Conservation (phyloP, 2,329 filamentous ascomycete species). For the Beauveria scarabaeidicola region DNA sequence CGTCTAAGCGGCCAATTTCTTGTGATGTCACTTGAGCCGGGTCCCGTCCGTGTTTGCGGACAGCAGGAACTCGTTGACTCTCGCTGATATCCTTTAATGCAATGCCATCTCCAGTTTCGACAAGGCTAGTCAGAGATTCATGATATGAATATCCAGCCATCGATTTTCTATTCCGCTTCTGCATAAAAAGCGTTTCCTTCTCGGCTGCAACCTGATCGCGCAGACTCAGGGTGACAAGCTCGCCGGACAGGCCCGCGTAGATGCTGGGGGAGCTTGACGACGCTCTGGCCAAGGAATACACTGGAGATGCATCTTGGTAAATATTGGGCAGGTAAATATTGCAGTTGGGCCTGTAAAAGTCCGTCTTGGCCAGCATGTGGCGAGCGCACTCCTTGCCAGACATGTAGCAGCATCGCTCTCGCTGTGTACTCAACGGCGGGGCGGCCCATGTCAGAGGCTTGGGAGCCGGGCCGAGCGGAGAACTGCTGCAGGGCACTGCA, state of each 20-base stretch:
- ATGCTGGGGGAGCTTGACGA: conserved; percentile 32
- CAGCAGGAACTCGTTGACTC: conserved; percentile 5
- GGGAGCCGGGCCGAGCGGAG: conserved; percentile 28
- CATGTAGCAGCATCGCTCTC: conserved; percentile 23
- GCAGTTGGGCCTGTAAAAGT: conserved; percentile 35
- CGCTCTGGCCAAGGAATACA: conserved; percentile 34
- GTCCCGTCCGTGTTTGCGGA: conserved; percentile 7
- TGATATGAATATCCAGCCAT: conserved; percentile 5
- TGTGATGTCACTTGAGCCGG: not conserved
- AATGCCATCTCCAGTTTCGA: conserved; percentile 10
- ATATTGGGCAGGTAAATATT: conserved; percentile 27
- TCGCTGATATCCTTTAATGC: not conserved
- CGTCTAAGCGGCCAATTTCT: conserved; percentile 1
- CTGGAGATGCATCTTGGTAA: conserved; percentile 13
- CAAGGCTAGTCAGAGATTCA: conserved; percentile 3
- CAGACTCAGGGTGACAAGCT: conserved; percentile 28
- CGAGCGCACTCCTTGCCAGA: conserved; percentile 28
- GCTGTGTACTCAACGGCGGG: conserved; percentile 15
- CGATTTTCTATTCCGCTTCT: not conserved
- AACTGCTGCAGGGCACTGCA: conserved; percentile 29
- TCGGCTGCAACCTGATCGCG: conserved; percentile 3
- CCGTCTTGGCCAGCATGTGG: conserved; percentile 30
- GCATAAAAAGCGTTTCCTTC: not conserved
- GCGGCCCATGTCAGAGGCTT: conserved; percentile 16
- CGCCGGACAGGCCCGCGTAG: conserved; percentile 34